Conservation (phyloP, 2,329 filamentous ascomycete species). For the Anthostomella pinea region DNA sequence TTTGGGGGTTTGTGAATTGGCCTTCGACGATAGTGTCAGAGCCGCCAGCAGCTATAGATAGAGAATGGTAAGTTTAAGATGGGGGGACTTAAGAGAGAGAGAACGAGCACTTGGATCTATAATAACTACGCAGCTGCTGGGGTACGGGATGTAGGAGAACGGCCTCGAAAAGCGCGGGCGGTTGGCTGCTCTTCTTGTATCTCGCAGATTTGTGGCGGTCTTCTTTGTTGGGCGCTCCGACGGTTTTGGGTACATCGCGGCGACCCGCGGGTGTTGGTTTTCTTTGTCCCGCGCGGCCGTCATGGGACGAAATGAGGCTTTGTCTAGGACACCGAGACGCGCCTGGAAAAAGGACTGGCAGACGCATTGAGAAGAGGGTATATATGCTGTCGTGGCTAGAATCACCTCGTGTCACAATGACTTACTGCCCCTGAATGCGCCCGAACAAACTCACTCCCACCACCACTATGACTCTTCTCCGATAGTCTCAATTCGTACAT, state of each 20-base stretch:
- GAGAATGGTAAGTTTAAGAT: constrained; percentile 10
- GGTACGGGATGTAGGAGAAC: constrained; percentile 16
- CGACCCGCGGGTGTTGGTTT: constrained; percentile 18
- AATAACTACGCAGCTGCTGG: constrained; percentile 26
- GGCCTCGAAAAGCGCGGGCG: constrained; percentile 19
- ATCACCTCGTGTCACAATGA: constrained; percentile 13
- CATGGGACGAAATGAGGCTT: constrained; percentile 19
- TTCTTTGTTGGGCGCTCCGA: constrained; percentile 26
- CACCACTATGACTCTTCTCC: too few relatives aligned
- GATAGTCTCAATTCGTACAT: constrained; percentile 11
- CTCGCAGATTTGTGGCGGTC: constrained; percentile 15
- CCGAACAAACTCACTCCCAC: constrained; percentile 13
- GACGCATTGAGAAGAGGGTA: constrained; percentile 4
- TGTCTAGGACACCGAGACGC: constrained; percentile 19
- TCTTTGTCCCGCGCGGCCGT: constrained; percentile 14
- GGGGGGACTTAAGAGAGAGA: constrained; percentile 13
- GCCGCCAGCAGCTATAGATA: constrained; percentile 31
- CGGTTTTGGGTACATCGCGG: constrained; percentile 20
- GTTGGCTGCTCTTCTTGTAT: constrained; percentile 28
- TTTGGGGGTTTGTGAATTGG: constrained; percentile 13
- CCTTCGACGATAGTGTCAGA: constrained; percentile 25
- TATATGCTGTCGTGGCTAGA: constrained; percentile 6
- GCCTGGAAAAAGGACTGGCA: constrained; percentile 14
- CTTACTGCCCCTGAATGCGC: constrained; percentile 3
- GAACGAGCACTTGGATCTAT: constrained; percentile 28